Percentiles rank a stretch among this genome's conserved stretches.
phyloP scores from a whole-genome alignment of 768 basidiomycete genomes.

The Kwoniella europaea region DNA sequence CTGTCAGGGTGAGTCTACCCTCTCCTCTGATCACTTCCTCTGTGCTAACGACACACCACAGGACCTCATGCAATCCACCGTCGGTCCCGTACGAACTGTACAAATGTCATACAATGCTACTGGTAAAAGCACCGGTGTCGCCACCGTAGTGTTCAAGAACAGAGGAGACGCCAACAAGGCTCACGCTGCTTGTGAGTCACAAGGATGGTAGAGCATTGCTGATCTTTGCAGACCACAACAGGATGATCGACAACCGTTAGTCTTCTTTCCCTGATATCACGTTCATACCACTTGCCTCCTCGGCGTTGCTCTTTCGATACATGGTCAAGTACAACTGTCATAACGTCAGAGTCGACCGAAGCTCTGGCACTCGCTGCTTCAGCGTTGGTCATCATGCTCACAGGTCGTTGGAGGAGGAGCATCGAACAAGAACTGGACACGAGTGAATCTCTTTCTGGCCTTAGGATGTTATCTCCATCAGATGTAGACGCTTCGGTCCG shows the following conservation, averaged over 20 bases:
- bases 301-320: neutral
- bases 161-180: constrained; percentile 92
- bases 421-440: too few species aligned
- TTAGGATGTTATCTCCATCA: too few species aligned
- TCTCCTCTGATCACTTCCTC: neutral
- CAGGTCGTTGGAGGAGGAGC: neutral
- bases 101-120: constrained; percentile 80
- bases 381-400: neutral
- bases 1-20: constrained; percentile 76
- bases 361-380: too few species aligned
- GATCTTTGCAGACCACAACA: constrained; percentile 72
- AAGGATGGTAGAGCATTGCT: neutral
- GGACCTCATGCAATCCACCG: constrained; percentile 91
- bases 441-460: too few species aligned
- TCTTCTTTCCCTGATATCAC: constrained; percentile 63
- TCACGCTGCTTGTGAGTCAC: constrained; percentile 69
- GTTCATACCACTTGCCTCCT: neutral
- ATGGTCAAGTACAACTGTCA: neutral
- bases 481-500: too few species aligned
- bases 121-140: constrained; percentile 89
- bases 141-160: constrained; percentile 80
- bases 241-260: constrained; percentile 99
- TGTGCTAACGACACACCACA: constrained; percentile 55
- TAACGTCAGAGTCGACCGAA: too few species aligned
- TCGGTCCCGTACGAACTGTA: constrained; percentile 83